Conservation (phyloP, 768 basidiomycete species). For the Boletus subparvulus region DNA sequence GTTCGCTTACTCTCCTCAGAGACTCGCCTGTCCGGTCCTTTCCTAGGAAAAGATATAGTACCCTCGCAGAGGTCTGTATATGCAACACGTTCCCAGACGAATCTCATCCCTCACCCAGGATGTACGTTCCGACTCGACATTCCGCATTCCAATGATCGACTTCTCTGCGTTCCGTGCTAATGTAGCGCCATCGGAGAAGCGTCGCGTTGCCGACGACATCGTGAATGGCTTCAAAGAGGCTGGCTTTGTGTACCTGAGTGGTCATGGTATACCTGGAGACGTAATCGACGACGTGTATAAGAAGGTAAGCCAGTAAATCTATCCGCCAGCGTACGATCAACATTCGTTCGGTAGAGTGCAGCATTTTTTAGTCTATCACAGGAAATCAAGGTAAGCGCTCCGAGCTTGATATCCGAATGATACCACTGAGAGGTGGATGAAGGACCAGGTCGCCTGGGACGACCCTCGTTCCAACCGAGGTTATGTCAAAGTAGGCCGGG, state of each 20-base stretch:
- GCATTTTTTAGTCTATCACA: constrained; percentile 70
- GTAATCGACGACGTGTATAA: constrained; percentile 60
- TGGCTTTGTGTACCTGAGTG: constrained; percentile 76
- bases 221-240: constrained; percentile 76
- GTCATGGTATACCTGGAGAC: constrained; percentile 64
- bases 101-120: constrained; percentile 28
- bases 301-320: constrained; percentile 47
- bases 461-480: constrained; percentile 85
- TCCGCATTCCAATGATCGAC: constrained; percentile 76
- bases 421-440: not conserved
- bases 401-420: not conserved
- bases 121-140: constrained; percentile 39
- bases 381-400: constrained; percentile 52
- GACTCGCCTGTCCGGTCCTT: not conserved
- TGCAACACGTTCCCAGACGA: not conserved
- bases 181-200: constrained; percentile 53
- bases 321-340: not conserved
- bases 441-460: constrained; percentile 75
- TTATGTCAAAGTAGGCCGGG: constrained; percentile 77
- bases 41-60: constrained; percentile 18
- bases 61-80: constrained; percentile 25
- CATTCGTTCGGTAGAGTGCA: constrained; percentile 51
- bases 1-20: constrained; percentile 13
- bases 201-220: constrained; percentile 61
- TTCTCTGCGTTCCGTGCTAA: constrained; percentile 65